Evolutionary conservation across 495 filamentous ascomycete species (phyloP), one percentile per base, ranked within the genome.

Genomic region (Aspergillus coremiiformis): DNA sequence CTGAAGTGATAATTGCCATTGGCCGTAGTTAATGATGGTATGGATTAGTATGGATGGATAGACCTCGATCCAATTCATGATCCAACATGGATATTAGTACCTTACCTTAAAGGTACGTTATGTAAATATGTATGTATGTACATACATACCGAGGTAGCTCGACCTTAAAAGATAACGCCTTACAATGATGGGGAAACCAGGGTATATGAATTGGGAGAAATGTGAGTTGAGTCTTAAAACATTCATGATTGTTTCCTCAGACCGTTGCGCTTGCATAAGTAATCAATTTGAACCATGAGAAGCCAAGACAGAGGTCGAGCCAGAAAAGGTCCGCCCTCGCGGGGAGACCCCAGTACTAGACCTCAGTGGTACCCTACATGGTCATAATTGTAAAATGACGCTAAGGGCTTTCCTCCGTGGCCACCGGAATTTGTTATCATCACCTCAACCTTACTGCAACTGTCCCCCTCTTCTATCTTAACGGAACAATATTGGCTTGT

Each of bases 21-120:
- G 56, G 53, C 11, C 30, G 19, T 26, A 39, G 21, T 52, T 2
- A 21, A 49, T 27, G 33, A 46, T 27, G 51, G 30, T 52, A 46
- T 29, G n/a, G n/a, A n/a, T n/a, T n/a, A n/a, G n/a, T n/a, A n/a
- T n/a, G n/a, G n/a, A n/a, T n/a, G n/a, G n/a, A n/a, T n/a, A n/a
- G n/a, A n/a, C n/a, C n/a, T n/a, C n/a, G n/a, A n/a, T n/a, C n/a
- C n/a, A n/a, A n/a, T n/a, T n/a, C n/a, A 35, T 55, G 48, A 46
- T 41, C 49, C 47, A 45, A 37, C 32, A 37, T n/a, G n/a, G n/a
- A n/a, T n/a, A n/a, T n/a, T n/a, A 49, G 39, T 49, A 49, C 44
- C 56, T 41, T 39, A n/a, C n/a, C n/a, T n/a, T n/a, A n/a, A 50
- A 51, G 52, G 56, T 59, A 52, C 52, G 44, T 39, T n/a, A n/a